Evolutionary conservation across 2,329 filamentous ascomycete species (phyloP).

Genomic region (Fusarium ramigenum): DNA sequence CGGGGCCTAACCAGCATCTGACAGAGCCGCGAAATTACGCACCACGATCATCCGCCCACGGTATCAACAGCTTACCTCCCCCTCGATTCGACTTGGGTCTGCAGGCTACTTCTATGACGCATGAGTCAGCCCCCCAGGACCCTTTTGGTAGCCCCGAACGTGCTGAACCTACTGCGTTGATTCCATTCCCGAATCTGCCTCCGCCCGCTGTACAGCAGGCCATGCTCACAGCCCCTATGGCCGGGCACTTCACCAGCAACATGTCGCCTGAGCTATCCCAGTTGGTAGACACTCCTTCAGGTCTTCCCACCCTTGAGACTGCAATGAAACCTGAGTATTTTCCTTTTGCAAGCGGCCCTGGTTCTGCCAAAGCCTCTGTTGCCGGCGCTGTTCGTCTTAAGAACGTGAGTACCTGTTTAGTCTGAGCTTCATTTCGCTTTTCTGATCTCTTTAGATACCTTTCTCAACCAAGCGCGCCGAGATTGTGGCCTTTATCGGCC

Average conservation of each 20-base stretch:
- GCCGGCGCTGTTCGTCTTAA: slow-evolving; percentile 59
- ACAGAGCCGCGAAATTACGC: slow-evolving; percentile 56
- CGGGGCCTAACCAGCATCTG: slow-evolving; percentile 31
- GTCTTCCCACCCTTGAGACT: slow-evolving; percentile 47
- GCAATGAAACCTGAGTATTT: slow-evolving; percentile 54
- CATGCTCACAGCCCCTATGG: slow-evolving; percentile 17
- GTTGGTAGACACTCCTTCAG: slow-evolving; percentile 47
- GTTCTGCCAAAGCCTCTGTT: slow-evolving; percentile 43
- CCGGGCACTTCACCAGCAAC: slow-evolving; percentile 27
- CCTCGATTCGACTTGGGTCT: slow-evolving; percentile 50
- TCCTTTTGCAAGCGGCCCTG: slow-evolving; percentile 57
- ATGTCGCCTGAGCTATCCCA: slow-evolving; percentile 52
- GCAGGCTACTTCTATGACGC: background rate
- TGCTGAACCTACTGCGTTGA: slow-evolving; percentile 6
- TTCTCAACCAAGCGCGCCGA: slow-evolving; percentile 63
- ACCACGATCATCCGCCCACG: slow-evolving; percentile 46
- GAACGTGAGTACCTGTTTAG: slow-evolving; percentile 54
- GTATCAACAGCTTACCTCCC: slow-evolving; percentile 45
- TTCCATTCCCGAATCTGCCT: slow-evolving; percentile 11
- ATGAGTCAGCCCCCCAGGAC: slow-evolving; percentile 8
- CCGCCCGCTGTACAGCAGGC: slow-evolving; percentile 21
- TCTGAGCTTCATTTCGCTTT: background rate
- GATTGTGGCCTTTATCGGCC: slow-evolving; percentile 67
- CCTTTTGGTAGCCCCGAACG: slow-evolving; percentile 27
- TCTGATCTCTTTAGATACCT: slow-evolving; percentile 59